A percentile compares a stretch with the other conserved stretches of the same genome.
These are phyloP conservation scores for Fusarium decemcellulare DNA, from an alignment of 2,329 filamentous ascomycete genomes.

Conservation along the genomic window DNA sequence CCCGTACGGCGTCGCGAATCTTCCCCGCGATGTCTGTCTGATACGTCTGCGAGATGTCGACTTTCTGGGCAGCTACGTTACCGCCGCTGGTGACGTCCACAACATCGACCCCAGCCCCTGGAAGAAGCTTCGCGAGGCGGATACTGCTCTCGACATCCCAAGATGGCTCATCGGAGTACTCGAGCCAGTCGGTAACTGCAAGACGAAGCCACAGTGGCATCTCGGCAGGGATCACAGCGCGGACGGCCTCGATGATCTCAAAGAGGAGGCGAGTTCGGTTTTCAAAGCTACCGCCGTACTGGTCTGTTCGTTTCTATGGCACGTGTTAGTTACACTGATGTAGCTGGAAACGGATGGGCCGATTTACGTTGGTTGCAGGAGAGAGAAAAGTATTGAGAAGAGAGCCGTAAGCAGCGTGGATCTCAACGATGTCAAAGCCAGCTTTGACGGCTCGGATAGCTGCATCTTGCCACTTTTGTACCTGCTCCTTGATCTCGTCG, in stretches of 20 bases:
- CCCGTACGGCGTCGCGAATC: constrained; percentile 75
- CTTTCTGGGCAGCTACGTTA: constrained; percentile 73
- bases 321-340: constrained; percentile 1
- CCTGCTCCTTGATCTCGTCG: constrained; percentile 75
- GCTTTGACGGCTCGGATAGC: constrained; percentile 73
- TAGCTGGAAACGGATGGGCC: too few species aligned
- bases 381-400: constrained; percentile 76
- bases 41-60: constrained; percentile 74
- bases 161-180: constrained; percentile 58
- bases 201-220: constrained; percentile 72
- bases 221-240: constrained; percentile 65
- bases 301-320: constrained; percentile 70
- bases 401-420: constrained; percentile 76
- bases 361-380: constrained; percentile 70
- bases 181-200: constrained; percentile 74
- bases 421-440: constrained; percentile 83
- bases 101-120: constrained; percentile 81
- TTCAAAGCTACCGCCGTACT: constrained; percentile 75
- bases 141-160: constrained; percentile 76
- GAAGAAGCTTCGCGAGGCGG: constrained; percentile 65
- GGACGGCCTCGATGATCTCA: constrained; percentile 66
- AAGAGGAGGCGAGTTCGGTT: constrained; percentile 72
- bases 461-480: constrained; percentile 71
- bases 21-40: constrained; percentile 80
- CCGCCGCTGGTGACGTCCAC: constrained; percentile 87